Base-by-base conservation (phyloP, 2,329 filamentous ascomycete genomes). In the Ophiostoma sp. region DNA sequence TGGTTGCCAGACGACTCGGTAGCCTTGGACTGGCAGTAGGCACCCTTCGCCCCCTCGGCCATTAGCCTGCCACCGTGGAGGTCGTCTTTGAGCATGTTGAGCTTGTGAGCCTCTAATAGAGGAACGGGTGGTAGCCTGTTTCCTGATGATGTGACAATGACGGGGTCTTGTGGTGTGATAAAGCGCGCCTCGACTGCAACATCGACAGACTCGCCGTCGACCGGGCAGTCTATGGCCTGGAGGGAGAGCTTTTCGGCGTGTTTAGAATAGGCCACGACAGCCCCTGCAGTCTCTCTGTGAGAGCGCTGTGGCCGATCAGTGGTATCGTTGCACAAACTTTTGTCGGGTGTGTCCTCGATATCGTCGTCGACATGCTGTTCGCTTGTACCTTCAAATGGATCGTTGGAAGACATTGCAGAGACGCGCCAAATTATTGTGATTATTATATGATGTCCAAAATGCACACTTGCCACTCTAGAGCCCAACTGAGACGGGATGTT, bases 161-260 rank as follows among this genome's bases (percentile, higher is more conserved):
- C 86, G 0, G 90, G 86, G 77, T 94, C 90, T 67, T 89, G 86
- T 0, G 89, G 85, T 0, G 91, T 94, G 41, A 89, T 80, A 72
- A 85, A 87, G n/a, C 79, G 84, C 39, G 90, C 89, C 76, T 89
- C 83, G 67, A 89, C 80, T 1, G 89, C 89, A 17, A 87, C 83
- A 4, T 82, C 81, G 68, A 79, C 71, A 4, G 54, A 27, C 31
- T 62, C 36, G 8, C 15, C 36, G 13, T 57, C 52, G 1, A 11
- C 62, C 31, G 52, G 74, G 52, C 76, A 73, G 15, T 76, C 70
- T 1, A 76, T 76, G 3, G 77, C 76, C 48, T 80, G 77, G 62
- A 81, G 79, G 0, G 85, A 85, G 11, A 87, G 79, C 74, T 85
- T 87, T 76, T 85, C 82, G 8, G 89, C 84, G 76, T 92, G 89